Conservation (phyloP, 192 early-diverging fungal genomes). For the Paraglomus brasilianum region DNA sequence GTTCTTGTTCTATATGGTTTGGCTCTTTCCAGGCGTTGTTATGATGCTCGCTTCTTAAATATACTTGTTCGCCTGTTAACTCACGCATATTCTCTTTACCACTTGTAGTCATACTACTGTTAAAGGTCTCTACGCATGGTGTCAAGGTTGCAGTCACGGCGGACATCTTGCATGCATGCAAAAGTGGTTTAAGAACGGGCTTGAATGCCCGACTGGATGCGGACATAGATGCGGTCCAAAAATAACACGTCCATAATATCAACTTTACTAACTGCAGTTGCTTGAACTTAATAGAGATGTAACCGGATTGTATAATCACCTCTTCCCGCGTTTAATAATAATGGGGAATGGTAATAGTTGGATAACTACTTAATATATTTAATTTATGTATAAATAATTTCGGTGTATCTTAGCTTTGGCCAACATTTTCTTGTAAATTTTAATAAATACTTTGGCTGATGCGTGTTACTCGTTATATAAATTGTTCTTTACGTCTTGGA, state of each 20-base stretch:
- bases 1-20: constrained; percentile 71
- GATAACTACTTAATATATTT: too few species aligned
- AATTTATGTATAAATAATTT: too few species aligned
- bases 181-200: constrained; percentile 64
- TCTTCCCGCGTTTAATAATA: too few species aligned
- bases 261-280: too few species aligned
- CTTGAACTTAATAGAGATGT: too few species aligned
- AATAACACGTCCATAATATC: neutral
- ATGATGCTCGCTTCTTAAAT: neutral
- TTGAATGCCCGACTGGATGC: constrained; percentile 74
- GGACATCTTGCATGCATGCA: constrained; percentile 71
- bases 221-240: constrained; percentile 63
- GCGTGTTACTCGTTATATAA: too few species aligned
- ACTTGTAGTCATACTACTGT: constrained; percentile 64
- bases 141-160: constrained; percentile 78
- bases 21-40: neutral
- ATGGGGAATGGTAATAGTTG: too few species aligned
- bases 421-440: too few species aligned
- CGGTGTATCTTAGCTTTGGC: too few species aligned
- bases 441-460: too few species aligned
- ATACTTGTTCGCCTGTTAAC: neutral
- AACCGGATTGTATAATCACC: too few species aligned
- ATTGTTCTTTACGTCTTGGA: too few species aligned
- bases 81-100: neutral
- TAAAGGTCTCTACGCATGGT: constrained; percentile 74